phyloP scores from a whole-genome alignment of 1,284 basidiomycete genomes.

The Golubevia sp. region DNA sequence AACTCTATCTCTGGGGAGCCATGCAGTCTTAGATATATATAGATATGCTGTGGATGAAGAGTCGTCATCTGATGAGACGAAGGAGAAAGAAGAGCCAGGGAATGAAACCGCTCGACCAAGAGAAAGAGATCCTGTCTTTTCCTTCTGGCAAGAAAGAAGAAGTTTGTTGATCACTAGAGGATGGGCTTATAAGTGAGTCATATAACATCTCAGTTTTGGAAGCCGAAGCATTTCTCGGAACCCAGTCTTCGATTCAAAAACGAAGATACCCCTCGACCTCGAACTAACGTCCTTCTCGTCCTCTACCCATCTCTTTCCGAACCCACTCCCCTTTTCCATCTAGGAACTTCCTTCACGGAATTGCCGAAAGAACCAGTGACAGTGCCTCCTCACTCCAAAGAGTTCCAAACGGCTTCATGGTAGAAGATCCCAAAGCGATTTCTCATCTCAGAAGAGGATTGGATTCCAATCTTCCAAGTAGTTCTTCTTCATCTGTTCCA shows the following conservation, averaged over 20 bases:
- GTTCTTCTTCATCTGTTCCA: not conserved
- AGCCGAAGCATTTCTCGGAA: not conserved
- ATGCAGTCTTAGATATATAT: slow-evolving; percentile 83
- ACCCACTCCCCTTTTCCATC: not conserved
- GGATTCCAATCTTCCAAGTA: not conserved
- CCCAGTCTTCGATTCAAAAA: too few relatives aligned
- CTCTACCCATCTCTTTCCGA: not conserved
- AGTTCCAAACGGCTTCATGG: slow-evolving; percentile 23
- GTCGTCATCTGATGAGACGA: not conserved
- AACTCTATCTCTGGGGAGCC: slow-evolving; percentile 83
- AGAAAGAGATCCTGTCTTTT: slow-evolving; percentile 42
- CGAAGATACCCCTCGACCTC: too few relatives aligned
- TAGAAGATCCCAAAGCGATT: slow-evolving; percentile 14
- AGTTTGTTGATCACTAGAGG: slow-evolving; percentile 51
- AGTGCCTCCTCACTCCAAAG: slow-evolving; percentile 16
- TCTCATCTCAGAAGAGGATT: not conserved
- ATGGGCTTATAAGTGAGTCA: slow-evolving; percentile 33
- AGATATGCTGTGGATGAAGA: slow-evolving; percentile 66
- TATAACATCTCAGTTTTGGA: not conserved
- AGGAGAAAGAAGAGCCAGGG: slow-evolving; percentile 22
- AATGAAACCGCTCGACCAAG: slow-evolving; percentile 25
- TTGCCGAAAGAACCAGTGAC: slow-evolving; percentile 64
- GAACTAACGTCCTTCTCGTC: not conserved
- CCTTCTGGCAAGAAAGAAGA: slow-evolving; percentile 50
- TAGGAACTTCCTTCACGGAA: slow-evolving; percentile 57